Conservation (phyloP, 2,329 filamentous ascomycete species). For the Neopestalotiopsis clavispora region DNA sequence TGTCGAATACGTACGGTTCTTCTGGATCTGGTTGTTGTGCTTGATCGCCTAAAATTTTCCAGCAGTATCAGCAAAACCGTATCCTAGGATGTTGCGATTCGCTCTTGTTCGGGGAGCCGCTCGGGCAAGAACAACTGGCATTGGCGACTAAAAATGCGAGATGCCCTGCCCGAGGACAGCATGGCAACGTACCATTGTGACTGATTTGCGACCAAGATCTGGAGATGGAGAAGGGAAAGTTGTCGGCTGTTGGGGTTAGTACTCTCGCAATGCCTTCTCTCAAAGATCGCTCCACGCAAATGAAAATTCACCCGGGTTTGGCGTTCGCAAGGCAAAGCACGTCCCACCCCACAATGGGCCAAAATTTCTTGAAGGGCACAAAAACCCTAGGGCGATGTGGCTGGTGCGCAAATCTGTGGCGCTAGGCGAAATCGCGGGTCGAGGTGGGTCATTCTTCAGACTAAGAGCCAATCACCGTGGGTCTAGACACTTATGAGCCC, state of each 20-base stretch:
- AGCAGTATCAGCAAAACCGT: conserved; percentile 34
- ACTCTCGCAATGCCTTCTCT: conserved; percentile 15
- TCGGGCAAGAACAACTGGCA: background rate
- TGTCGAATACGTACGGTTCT: conserved; percentile 75
- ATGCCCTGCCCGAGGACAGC: background rate
- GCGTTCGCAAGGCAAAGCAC: conserved; percentile 12
- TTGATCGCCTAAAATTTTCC: conserved; percentile 80
- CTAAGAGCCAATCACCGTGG: background rate
- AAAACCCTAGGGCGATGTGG: conserved; percentile 30
- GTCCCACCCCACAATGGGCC: conserved; percentile 16
- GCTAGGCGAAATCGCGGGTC: background rate
- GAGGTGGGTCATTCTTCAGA: background rate
- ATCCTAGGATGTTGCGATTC: background rate
- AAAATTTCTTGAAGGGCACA: conserved; percentile 16
- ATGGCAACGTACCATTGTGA: conserved; percentile 44
- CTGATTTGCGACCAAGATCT: conserved; percentile 54
- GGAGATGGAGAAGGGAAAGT: conserved; percentile 44
- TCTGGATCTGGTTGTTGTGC: conserved; percentile 98
- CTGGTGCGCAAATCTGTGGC: conserved; percentile 29
- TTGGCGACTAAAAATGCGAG: background rate
- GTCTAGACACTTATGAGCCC: background rate
- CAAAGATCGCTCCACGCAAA: conserved; percentile 12
- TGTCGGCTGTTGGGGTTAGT: conserved; percentile 17
- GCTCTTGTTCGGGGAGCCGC: background rate
- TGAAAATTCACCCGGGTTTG: conserved; percentile 28